phyloP scores from a whole-genome alignment of 768 basidiomycete species.

The Kwoniella mangroviensis region DNA sequence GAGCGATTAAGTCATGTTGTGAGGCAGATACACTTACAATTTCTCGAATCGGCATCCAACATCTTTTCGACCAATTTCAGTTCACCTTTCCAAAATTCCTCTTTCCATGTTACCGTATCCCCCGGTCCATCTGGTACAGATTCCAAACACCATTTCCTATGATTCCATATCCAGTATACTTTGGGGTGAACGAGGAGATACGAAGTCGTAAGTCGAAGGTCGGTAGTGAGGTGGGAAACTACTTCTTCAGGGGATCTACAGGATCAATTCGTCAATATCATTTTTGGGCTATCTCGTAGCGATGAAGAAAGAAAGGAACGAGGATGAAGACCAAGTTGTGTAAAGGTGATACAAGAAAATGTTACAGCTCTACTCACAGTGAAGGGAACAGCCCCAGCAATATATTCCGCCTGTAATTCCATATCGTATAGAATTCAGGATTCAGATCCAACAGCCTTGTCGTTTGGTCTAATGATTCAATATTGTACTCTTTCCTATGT shows the following conservation, averaged over 20 bases:
- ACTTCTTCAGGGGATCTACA: conserved; percentile 62
- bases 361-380: conserved; percentile 65
- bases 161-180: conserved; percentile 99
- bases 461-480: conserved; percentile 77
- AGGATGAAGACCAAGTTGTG: no score
- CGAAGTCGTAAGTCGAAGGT: conserved; percentile 78
- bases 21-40: conserved; percentile 67
- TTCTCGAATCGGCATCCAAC: conserved; percentile 86
- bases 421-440: conserved; percentile 93
- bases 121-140: conserved; percentile 77
- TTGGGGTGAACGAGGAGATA: conserved; percentile 87
- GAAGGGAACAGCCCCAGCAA: conserved; percentile 72
- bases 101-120: conserved; percentile 65
- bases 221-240: conserved; percentile 70
- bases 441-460: conserved; percentile 77
- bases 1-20: background rate
- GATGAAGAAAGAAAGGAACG: background rate
- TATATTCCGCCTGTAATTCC: conserved; percentile 91
- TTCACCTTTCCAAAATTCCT: conserved; percentile 80
- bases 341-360: background rate
- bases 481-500: conserved; percentile 69
- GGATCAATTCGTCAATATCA: background rate
- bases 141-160: conserved; percentile 91
- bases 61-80: conserved; percentile 87
- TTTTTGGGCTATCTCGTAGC: no score